phyloP scores from a whole-genome alignment of 352 stramenopile genomes.

The Peronospora belbahrii region DNA sequence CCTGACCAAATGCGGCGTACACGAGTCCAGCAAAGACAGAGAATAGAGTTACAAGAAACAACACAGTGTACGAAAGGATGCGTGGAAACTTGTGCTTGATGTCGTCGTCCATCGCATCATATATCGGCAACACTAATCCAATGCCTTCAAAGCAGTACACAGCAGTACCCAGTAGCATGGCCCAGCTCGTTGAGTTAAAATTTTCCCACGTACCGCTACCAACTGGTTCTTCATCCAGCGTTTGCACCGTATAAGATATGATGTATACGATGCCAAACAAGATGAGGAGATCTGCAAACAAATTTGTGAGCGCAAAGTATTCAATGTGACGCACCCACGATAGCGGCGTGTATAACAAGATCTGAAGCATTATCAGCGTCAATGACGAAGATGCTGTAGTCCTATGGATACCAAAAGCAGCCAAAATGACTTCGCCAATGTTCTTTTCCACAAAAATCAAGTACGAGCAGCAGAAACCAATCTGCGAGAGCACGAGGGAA shows the following conservation, averaged over 20 bases:
- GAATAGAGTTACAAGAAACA: slow-evolving; percentile 48
- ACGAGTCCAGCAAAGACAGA: slow-evolving; percentile 48
- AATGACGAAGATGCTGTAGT: slow-evolving; percentile 42
- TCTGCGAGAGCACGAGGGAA: slow-evolving; percentile 60
- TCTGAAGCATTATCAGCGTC: slow-evolving; percentile 55
- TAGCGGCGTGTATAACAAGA: slow-evolving; percentile 57
- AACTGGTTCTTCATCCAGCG: slow-evolving; percentile 22
- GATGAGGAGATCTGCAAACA: slow-evolving; percentile 55
- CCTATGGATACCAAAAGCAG: slow-evolving; percentile 34
- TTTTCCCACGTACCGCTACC: slow-evolving; percentile 42
- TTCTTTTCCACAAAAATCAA: slow-evolving; percentile 72
- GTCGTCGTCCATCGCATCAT: slow-evolving; percentile 48
- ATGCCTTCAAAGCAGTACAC: slow-evolving; percentile 75
- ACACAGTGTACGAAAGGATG: slow-evolving; percentile 39
- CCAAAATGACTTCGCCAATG: slow-evolving; percentile 49
- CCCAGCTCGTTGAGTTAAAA: slow-evolving; percentile 60
- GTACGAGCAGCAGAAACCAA: slow-evolving; percentile 70
- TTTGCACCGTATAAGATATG: slow-evolving; percentile 43
- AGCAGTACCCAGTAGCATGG: slow-evolving; percentile 49
- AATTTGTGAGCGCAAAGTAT: slow-evolving; percentile 66
- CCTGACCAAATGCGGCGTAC: slow-evolving; percentile 44
- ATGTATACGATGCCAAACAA: slow-evolving; percentile 54
- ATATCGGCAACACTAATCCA: slow-evolving; percentile 57
- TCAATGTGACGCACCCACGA: slow-evolving; percentile 67
- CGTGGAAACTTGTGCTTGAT: slow-evolving; percentile 56